Evolutionary conservation across 2,329 filamentous ascomycete species (phyloP), one percentile per base, ranked within the genome.

Genomic region (Ceratocystis albifundus): DNA sequence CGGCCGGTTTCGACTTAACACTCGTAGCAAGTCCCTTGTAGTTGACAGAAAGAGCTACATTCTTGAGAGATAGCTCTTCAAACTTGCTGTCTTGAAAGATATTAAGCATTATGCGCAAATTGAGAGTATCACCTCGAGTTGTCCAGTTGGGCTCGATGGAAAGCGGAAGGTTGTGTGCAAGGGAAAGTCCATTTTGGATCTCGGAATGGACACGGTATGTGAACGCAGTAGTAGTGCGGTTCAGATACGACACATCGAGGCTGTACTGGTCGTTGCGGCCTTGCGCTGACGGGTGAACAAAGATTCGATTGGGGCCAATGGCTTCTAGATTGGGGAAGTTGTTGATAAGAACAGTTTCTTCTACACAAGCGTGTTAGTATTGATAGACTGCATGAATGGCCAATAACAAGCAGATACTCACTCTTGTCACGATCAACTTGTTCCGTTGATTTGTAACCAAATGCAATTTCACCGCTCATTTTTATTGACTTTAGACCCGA

Each of bases 241-340:
- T 80, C 69, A 96, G 82, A 73, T 87, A 85, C 15, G 85, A 80
- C 5, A 94, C 77, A 69, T 92, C 84, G 41, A 99, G 78, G 0
- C 79, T 83, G 76, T 95, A 99, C 72, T 93, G 87, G 67, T 95
- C 92, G 2, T 88, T 82, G 67, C 83, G 85, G 8, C 87, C 84
- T 0, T 80, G 73, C 0, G 78, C 76, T 4, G 82, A 79, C 70
- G 90, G 88, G 41, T 86, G 84, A 64, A 97, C 86, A 76, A 97
- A 96, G 67, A 91, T 89, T 55, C 90, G 90, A 74, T 99, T 99
- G 0, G 92, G 91, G 0, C 91, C 92, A 66, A 99, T 92, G 72
- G 90, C 91, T 72, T 97, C 94, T 4, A 99, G 82, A n/a, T 83
- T 82, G 8, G 86, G 77, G 73, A 96, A 96, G 73, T 96, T 94